phyloP scores from a whole-genome alignment of 352 stramenopile species.

The Globisporangium ultimum region DNA sequence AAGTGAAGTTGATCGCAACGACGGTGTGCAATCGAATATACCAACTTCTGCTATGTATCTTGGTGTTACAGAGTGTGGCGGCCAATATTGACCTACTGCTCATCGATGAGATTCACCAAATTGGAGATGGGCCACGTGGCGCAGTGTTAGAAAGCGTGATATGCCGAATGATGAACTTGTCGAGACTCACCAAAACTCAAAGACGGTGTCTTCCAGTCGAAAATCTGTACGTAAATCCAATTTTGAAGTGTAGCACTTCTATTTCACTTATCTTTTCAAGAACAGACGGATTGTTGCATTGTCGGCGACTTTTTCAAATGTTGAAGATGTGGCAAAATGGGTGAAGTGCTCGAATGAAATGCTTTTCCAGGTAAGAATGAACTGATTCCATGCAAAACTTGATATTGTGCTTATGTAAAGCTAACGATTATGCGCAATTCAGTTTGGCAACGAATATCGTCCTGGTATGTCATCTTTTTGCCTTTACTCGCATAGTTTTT shows the following conservation, averaged over 20 bases:
- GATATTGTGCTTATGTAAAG: neutral
- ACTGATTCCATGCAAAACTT: conserved; percentile 14
- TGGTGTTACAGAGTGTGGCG: conserved; percentile 9
- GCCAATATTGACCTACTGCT: conserved; percentile 18
- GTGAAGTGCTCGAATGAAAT: conserved; percentile 24
- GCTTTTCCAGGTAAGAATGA: conserved; percentile 18
- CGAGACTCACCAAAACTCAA: conserved; percentile 9
- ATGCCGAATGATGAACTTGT: conserved; percentile 35
- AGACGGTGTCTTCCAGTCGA: conserved; percentile 14
- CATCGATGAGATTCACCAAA: conserved; percentile 46
- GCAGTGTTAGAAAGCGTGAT: conserved; percentile 30
- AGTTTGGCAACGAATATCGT: conserved; percentile 45
- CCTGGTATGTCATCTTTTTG: conserved; percentile 19
- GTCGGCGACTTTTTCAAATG: conserved; percentile 38
- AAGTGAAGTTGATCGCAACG: conserved; percentile 2
- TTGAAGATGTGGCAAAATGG: conserved; percentile 25
- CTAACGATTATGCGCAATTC: neutral
- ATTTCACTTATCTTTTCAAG: neutral
- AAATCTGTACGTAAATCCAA: conserved; percentile 16
- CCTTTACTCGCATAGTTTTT: neutral
- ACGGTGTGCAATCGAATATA: too few relatives aligned
- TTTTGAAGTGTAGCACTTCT: neutral
- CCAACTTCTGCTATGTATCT: neutral
- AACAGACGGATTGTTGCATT: conserved; percentile 31
- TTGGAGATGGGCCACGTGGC: conserved; percentile 26